A percentile compares a stretch with the other conserved stretches of the same genome.
phyloP scores from a whole-genome alignment of 106 monocot genomes.

The Dioscorea alata region DNA sequence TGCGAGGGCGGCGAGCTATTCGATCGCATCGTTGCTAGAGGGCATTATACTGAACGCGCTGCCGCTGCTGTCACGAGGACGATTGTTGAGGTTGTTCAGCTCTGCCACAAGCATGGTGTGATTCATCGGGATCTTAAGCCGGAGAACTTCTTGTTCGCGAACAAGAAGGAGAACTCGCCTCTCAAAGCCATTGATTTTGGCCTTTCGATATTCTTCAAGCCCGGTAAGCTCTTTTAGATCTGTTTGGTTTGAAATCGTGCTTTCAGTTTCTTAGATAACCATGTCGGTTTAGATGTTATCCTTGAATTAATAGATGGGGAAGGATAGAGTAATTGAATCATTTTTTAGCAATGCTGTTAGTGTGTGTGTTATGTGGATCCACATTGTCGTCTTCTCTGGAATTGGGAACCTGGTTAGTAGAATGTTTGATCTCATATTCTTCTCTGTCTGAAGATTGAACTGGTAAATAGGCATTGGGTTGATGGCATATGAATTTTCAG shows the following conservation, averaged over 20 bases:
- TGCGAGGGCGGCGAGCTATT: slow-evolving; percentile 99
- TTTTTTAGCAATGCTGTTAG: no score
- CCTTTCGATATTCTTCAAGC: slow-evolving; percentile 80
- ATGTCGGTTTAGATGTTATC: no score
- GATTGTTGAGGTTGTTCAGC: slow-evolving; percentile 93
- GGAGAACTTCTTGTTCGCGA: slow-evolving; percentile 78
- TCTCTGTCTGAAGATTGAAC: no score
- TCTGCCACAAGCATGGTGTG: slow-evolving; percentile 74
- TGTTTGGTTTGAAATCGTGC: background rate
- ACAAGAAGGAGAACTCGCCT: slow-evolving; percentile 79
- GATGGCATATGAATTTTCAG: no score
- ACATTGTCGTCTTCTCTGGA: no score
- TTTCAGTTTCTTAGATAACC: no score
- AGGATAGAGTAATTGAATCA: no score
- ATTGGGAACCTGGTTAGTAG: no score
- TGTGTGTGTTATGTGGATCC: no score
- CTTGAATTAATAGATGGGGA: no score
- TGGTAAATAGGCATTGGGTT: no score
- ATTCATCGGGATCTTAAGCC: slow-evolving; percentile 82
- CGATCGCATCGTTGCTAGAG: slow-evolving; percentile 90
- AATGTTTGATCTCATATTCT: no score
- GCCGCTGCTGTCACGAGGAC: slow-evolving; percentile 71
- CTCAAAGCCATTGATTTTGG: slow-evolving; percentile 81
- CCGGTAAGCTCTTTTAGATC: slow-evolving; percentile 33
- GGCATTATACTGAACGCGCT: slow-evolving; percentile 94